These are phyloP conservation scores for Lecanoromycetidae sp. DNA, from an alignment of 2,329 filamentous ascomycete species.

Conservation along the genomic window DNA sequence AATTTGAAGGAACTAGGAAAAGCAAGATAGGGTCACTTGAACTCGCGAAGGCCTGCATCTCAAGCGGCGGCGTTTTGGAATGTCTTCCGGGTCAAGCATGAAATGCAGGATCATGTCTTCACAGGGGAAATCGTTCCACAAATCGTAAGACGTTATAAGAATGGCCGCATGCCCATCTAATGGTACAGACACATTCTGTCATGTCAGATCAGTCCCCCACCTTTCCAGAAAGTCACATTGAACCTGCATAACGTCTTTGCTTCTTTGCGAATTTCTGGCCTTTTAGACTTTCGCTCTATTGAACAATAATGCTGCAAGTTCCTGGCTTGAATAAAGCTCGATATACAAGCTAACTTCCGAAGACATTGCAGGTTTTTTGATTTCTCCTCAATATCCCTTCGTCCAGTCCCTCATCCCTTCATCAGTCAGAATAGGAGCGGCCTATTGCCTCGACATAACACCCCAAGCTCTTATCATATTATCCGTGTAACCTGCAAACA, in stretches of 20 bases:
- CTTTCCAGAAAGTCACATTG: no score
- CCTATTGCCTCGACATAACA: constrained; percentile 86
- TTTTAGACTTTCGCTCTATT: not conserved
- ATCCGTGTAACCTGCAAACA: constrained; percentile 99
- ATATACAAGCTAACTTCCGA: not conserved
- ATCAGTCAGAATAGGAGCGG: constrained; percentile 1
- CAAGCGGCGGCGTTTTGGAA: no score
- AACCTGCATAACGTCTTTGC: no score
- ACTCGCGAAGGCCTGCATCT: no score
- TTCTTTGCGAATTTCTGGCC: no score
- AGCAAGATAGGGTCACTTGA: not conserved
- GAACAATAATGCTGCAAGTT: not conserved
- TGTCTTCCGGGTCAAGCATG: no score
- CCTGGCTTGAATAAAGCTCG: not conserved
- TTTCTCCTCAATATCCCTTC: not conserved
- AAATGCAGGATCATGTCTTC: no score
- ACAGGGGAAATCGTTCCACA: no score
- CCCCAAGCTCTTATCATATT: constrained; percentile 98
- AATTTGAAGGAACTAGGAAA: constrained; percentile 23
- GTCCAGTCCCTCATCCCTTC: not conserved
- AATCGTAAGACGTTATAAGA: no score
- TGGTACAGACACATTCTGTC: no score
- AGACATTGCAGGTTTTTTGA: not conserved
- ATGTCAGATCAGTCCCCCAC: no score
- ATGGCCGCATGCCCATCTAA: no score